Evolutionary conservation across 768 basidiomycete genomes (phyloP), one percentile per base, ranked within the genome.

Genomic region (Lentinula raphanica): DNA sequence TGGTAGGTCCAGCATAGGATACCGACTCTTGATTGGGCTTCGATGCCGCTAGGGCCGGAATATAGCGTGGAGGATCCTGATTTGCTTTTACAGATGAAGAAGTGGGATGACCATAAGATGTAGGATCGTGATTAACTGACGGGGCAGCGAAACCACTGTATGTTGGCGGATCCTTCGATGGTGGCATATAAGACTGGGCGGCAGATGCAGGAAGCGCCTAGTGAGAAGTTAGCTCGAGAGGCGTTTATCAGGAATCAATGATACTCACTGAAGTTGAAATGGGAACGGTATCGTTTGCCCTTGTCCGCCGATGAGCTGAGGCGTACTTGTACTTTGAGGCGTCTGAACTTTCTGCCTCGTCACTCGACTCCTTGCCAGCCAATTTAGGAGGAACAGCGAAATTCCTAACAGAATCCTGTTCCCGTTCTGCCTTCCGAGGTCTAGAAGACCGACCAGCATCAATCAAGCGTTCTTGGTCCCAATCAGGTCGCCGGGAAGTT

Each of bases 341-440:
- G 53, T 75, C 73, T 23, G 74, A 72, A 42, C 66, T 72, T 25
- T 72, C 66, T 28, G 64, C 67, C 48, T 69, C 73, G 28, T 73
- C 71, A 40, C 70, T 63, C 54, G 74, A 72, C 58, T 69, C 72
- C 59, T 69, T 70, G 27, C n/a, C 44, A 31, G 21, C 39, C n/a
- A 32, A 12, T 57, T 45, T 46, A 8, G 19, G 42, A 23, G 6
- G 2, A 44, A 9, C 9, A 6, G 21, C 5, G 15, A 32, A 25
- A 36, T 23, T 38, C 17, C 7, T 36, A 23, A 31, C 44, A 25
- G 45, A n/a, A 9, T 46, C 44, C 46, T 32, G 40, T 32, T 48
- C 36, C 62, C 56, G 70, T 42, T 65, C 68, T 38, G 49, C 61
- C 58, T 60, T 60, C 61, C 44, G 66, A 31, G 51, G 64, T 65